Base-by-base conservation (phyloP, 352 stramenopile genomes). In the Phytopythium kandeliae region DNA sequence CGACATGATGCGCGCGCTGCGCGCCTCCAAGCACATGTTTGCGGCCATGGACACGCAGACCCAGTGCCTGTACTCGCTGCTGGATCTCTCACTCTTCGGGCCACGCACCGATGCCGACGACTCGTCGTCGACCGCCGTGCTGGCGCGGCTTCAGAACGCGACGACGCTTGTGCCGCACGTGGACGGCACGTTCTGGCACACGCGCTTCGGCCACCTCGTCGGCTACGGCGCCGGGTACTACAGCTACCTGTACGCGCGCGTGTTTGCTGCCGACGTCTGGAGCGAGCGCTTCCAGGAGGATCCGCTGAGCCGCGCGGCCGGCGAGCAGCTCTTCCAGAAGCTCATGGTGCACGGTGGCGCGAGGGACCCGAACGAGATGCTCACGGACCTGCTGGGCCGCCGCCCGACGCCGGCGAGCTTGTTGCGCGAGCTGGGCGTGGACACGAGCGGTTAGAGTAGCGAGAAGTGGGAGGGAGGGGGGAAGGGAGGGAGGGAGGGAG, bases 141-240 rank as follows among this genome's bases (percentile, higher is more conserved):
- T 95, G 15, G 55, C 72, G 35, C 51, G 72, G 19, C 51, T 96
- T 19, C 86, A 96, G 49, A 83, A 92, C 45, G 48, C 73, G 36
- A 72, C 73, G 33, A 91, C 78, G 21, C 58, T 92, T 8, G 71
- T 96, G 21, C 81, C 78, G 24, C 81, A 92, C 35, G 80, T 89
- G 25, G 63, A 91, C 17, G 78, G 74, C 40, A 92, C 78, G 17
- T 89, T 65, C 47, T 95, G 83, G 82, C 81, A 96, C 62, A 86
- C 78, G 26, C 82, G 85, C 19, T 96, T 97, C 53, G 84, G 83
- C 13, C 88, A 97, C 54, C 80, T 97, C 52, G 76, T 94, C 31
- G 78, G 81, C n/a, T 97, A 97, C 28, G 89, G 86, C 10, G 86
- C 86, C 10, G 86, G 86, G 13, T 97, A 97, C 58, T 97, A 97